A percentile compares a stretch with the other conserved stretches of the same genome.
Conservation (phyloP, 108 stramenopile species). For the Discostella stelligeroides region DNA sequence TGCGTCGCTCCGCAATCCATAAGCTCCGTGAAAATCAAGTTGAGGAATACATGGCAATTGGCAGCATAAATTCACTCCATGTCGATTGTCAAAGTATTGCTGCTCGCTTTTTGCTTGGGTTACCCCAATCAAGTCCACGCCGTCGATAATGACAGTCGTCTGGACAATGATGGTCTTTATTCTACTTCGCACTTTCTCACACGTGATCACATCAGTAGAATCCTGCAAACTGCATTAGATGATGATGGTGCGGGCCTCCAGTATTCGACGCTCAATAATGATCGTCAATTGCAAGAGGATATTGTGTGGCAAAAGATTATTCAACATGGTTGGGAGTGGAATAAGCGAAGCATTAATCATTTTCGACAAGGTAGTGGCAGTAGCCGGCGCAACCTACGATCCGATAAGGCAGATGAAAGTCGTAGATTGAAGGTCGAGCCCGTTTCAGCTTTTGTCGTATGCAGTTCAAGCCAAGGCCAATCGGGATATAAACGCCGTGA, state of each 20-base stretch:
- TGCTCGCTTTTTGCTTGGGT: not conserved
- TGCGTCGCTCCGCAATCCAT: too few species aligned
- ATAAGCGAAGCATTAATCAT: conserved; percentile 7
- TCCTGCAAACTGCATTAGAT: conserved; percentile 30
- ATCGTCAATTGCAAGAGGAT: conserved; percentile 8
- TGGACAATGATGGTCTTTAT: not conserved
- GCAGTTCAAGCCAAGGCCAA: conserved; percentile 23
- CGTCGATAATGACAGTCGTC: not conserved
- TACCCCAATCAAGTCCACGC: not conserved
- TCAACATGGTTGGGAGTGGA: conserved; percentile 26
- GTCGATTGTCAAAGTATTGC: conserved; percentile 1
- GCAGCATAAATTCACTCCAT: not conserved
- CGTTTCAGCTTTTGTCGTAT: conserved; percentile 29
- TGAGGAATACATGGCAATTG: too few species aligned
- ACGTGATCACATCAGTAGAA: conserved; percentile 23
- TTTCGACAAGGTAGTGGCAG: conserved; percentile 3
- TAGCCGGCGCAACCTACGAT: conserved; percentile 19
- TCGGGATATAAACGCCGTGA: conserved; percentile 31
- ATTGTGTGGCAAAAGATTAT: conserved; percentile 21
- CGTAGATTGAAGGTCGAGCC: not conserved
- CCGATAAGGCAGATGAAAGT: not conserved
- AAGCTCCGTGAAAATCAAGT: too few species aligned
- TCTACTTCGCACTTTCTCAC: not conserved
- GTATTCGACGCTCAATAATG: not conserved
- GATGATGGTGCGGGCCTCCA: conserved; percentile 8